These are phyloP conservation scores for Sarcomyxa edulis DNA, from an alignment of 768 basidiomycete genomes.

Conservation along the genomic window DNA sequence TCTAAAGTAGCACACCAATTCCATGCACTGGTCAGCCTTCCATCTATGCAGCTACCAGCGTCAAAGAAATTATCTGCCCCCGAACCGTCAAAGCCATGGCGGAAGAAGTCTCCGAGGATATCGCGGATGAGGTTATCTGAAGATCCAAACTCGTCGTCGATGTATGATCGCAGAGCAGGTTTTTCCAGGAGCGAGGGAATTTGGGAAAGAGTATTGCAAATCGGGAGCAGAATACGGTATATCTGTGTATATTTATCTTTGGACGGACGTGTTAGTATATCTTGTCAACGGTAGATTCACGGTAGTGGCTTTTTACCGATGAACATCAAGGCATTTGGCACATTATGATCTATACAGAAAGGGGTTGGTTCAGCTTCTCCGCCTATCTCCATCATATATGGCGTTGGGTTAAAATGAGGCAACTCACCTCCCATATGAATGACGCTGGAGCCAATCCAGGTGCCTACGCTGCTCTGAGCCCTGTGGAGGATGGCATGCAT, in stretches of 20 bases:
- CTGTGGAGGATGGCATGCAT: slow-evolving; percentile 86
- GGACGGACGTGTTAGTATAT: neutral
- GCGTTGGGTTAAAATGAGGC: no score
- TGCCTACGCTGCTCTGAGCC: slow-evolving; percentile 75
- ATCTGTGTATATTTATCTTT: slow-evolving; percentile 83
- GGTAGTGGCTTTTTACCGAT: slow-evolving; percentile 39
- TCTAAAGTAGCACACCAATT: slow-evolving; percentile 86
- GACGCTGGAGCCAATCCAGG: slow-evolving; percentile 82
- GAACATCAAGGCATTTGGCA: slow-evolving; percentile 82
- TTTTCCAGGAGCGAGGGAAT: slow-evolving; percentile 63
- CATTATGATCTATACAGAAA: slow-evolving; percentile 79
- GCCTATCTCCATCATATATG: no score
- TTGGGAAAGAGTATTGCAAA: slow-evolving; percentile 76
- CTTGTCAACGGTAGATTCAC: neutral
- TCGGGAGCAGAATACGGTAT: slow-evolving; percentile 83
- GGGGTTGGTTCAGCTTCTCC: slow-evolving; percentile 31
- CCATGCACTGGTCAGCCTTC: slow-evolving; percentile 85
- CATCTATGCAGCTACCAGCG: slow-evolving; percentile 82
- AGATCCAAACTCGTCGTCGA: slow-evolving; percentile 81
- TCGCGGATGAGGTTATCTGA: slow-evolving; percentile 62
- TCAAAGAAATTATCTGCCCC: slow-evolving; percentile 92
- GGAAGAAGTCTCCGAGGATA: slow-evolving; percentile 79
- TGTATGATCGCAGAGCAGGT: slow-evolving; percentile 68
- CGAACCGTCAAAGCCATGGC: slow-evolving; percentile 84
- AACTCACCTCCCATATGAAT: slow-evolving; percentile 91